Conservation (phyloP, 1,139 yeast genomes). For the Yamadazyma buinensis region DNA sequence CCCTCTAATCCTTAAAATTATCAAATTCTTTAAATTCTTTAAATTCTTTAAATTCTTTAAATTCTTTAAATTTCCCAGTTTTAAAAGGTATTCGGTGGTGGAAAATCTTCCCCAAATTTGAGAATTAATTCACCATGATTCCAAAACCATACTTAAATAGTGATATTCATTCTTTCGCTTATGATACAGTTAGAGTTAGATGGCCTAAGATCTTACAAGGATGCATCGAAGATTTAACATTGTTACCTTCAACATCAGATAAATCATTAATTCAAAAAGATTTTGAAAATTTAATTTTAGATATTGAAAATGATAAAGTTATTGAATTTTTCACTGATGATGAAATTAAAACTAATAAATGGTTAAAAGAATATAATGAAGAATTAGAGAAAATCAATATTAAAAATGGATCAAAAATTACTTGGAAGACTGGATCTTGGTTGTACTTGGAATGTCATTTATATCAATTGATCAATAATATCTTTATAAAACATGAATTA, state of each 20-base stretch:
- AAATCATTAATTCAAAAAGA: constrained; percentile 1
- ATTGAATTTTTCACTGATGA: constrained; percentile 42
- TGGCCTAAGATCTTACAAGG: constrained; percentile 84
- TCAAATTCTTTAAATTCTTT: too few species aligned
- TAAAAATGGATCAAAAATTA: constrained; percentile 23
- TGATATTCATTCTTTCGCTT: constrained; percentile 77
- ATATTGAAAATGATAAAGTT: constrained; percentile 34
- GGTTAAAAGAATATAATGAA: constrained; percentile 51
- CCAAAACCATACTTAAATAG: constrained; percentile 57
- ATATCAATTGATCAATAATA: constrained; percentile 58
- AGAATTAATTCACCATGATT: constrained; percentile 13
- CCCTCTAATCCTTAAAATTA: too few species aligned
- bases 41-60: too few species aligned
- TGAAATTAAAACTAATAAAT: constrained; percentile 36
- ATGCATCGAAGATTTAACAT: constrained; percentile 55
- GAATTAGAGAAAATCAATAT: constrained; percentile 9
- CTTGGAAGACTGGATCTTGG: constrained; percentile 95
- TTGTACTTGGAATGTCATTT: constrained; percentile 79
- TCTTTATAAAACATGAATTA: constrained; percentile 42
- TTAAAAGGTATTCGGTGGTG: too few species aligned
- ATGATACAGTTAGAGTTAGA: constrained; percentile 69
- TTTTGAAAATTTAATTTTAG: constrained; percentile 36
- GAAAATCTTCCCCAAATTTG: too few species aligned
- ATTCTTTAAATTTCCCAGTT: too few species aligned
- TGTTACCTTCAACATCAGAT: constrained; percentile 1